Evolutionary conservation across 805 yeast species (phyloP), one percentile per base, ranked within the genome.

Genomic region (Clavispora fructus): DNA sequence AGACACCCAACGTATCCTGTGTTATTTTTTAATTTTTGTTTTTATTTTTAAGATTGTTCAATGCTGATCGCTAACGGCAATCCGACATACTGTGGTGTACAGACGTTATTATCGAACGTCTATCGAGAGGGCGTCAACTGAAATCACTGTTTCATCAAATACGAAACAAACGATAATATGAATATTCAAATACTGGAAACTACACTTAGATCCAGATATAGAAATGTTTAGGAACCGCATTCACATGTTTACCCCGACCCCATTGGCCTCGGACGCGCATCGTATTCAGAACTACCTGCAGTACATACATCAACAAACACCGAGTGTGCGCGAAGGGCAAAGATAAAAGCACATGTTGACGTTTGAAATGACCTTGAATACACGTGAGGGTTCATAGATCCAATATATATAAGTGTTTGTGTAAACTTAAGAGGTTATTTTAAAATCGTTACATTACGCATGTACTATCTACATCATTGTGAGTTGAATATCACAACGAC

Each of bases 401-500:
- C n/a, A n/a, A n/a, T n/a, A n/a, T n/a, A n/a, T n/a, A n/a, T n/a
- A n/a, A n/a, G n/a, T n/a, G n/a, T n/a, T n/a, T n/a, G n/a, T n/a
- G n/a, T n/a, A n/a, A n/a, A n/a, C n/a, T n/a, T n/a, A n/a, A n/a
- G n/a, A n/a, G n/a, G n/a, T n/a, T n/a, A n/a, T n/a, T n/a, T n/a
- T n/a, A n/a, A n/a, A n/a, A n/a, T n/a, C n/a, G n/a, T n/a, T n/a
- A n/a, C 28, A 26, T 29, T 29, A 29, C 13, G 31, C 11, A 7
- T 12, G 17, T n/a, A n/a, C 2, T 31, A 31, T 1, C 35, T 6
- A 9, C 29, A 4, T 6, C 4, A 27, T 9, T 9, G 12, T 4
- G 12, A 4, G 4, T 27, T 4, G 41, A 37, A 3, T 19, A 19
- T 4, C 23, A 45, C 38, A 30, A 35, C 32, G 56, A 49, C 56